phyloP scores from a whole-genome alignment of 2,329 filamentous ascomycete species.

The Trichophyton schoenleinii region DNA sequence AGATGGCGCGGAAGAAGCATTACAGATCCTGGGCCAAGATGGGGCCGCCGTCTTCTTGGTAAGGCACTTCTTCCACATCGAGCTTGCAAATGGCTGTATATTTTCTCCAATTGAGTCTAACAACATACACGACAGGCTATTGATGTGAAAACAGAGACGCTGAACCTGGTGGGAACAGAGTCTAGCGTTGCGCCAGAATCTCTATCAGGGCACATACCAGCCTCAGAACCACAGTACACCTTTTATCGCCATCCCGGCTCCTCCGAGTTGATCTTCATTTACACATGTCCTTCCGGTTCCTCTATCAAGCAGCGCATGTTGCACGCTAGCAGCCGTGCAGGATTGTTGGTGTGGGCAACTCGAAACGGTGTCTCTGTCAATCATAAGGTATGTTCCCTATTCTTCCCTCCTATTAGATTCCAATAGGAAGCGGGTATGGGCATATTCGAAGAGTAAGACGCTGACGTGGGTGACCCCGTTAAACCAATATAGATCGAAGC shows the following conservation, averaged over 20 bases:
- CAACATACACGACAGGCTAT: conserved; percentile 22
- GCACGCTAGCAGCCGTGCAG: conserved; percentile 47
- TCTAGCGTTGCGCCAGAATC: conserved; percentile 31
- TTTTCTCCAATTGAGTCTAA: conserved; percentile 13
- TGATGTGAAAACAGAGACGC: conserved; percentile 39
- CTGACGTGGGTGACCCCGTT: background rate
- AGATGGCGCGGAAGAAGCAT: conserved; percentile 41
- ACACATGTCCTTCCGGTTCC: conserved; percentile 48
- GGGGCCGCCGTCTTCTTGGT: conserved; percentile 38
- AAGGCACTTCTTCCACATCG: conserved; percentile 15
- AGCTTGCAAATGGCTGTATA: background rate
- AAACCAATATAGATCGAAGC: conserved; percentile 40
- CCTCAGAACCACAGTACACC: conserved; percentile 45
- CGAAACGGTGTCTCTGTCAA: conserved; percentile 44
- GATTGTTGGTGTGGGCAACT: conserved; percentile 42
- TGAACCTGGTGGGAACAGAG: conserved; percentile 39
- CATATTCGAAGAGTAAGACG: background rate
- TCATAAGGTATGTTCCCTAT: conserved; percentile 37
- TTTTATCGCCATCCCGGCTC: conserved; percentile 46
- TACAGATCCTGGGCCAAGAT: conserved; percentile 27
- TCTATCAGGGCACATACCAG: conserved; percentile 38
- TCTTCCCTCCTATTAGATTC: conserved; percentile 9
- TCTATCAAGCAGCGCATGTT: conserved; percentile 56
- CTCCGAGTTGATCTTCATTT: conserved; percentile 46
- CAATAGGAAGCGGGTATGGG: no score